These are phyloP conservation scores for Plenodomus lindquistii DNA, from an alignment of 2,329 filamentous ascomycete genomes.

Conservation along the genomic window DNA sequence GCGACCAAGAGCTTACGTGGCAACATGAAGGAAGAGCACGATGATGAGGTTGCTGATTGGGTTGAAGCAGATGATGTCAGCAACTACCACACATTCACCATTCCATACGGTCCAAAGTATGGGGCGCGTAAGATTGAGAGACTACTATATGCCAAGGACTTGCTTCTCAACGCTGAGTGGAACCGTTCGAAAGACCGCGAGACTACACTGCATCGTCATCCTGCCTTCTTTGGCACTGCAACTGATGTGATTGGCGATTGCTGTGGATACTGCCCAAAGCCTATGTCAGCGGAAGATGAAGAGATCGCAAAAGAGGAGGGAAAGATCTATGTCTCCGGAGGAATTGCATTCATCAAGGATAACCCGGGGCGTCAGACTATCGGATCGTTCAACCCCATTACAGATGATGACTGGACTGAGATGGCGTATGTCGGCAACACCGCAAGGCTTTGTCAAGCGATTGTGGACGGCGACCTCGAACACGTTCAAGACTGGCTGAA, in stretches of 20 bases:
- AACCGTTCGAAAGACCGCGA: conserved; percentile 75
- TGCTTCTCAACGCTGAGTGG: conserved; percentile 83
- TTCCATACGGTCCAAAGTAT: conserved; percentile 64
- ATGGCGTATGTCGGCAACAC: conserved; percentile 89
- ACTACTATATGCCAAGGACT: conserved; percentile 77
- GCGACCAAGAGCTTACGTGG: conserved; percentile 54
- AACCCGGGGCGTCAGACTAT: conserved; percentile 78
- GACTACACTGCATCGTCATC: conserved; percentile 79
- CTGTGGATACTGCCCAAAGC: conserved; percentile 75
- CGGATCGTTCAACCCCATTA: conserved; percentile 77
- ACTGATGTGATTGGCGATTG: conserved; percentile 76
- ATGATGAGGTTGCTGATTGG: conserved; percentile 86
- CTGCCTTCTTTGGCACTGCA: conserved; percentile 79
- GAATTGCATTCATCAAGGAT: conserved; percentile 75
- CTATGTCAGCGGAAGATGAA: conserved; percentile 71
- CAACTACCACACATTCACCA: conserved; percentile 70
- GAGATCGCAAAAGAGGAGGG: conserved; percentile 71
- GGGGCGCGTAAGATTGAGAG: conserved; percentile 75
- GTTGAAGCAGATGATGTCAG: conserved; percentile 74
- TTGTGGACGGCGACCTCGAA: conserved; percentile 73
- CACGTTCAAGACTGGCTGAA: conserved; percentile 70
- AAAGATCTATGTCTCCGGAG: conserved; percentile 76
- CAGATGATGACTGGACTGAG: conserved; percentile 83
- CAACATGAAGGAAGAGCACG: conserved; percentile 76
- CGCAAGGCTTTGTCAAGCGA: conserved; percentile 75